Percentiles rank a stretch among this genome's conserved stretches.
Conservation (phyloP, 2,329 filamentous ascomycete genomes). For the Diplodia intermedia region DNA sequence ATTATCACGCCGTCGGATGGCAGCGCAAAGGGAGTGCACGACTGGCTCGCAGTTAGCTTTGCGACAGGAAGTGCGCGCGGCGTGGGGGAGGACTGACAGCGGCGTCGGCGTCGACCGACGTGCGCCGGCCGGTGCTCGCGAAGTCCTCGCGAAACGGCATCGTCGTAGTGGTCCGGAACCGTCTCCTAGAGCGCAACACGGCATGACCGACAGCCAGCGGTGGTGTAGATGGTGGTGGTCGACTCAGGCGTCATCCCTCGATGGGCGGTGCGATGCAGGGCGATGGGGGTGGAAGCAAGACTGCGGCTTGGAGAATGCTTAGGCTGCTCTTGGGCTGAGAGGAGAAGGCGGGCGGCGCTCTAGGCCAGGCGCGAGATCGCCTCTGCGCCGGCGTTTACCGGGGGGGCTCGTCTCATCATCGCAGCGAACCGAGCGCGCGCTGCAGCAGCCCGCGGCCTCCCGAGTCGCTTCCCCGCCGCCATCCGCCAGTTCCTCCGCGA, state of each 20-base stretch:
- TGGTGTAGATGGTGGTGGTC: conserved; percentile 7
- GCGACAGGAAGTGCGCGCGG: background rate
- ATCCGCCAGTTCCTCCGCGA: conserved; percentile 14
- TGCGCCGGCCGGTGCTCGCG: conserved; percentile 25
- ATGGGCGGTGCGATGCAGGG: conserved; percentile 16
- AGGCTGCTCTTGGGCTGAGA: conserved; percentile 29
- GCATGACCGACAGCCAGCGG: conserved; percentile 26
- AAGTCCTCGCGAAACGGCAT: conserved; percentile 33
- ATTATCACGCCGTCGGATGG: conserved; percentile 65
- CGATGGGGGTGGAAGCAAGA: conserved; percentile 25
- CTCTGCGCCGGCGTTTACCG: conserved; percentile 3
- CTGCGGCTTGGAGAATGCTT: conserved; percentile 32
- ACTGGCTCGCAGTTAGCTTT: conserved; percentile 42
- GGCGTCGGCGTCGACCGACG: conserved; percentile 25
- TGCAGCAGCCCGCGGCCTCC: conserved; percentile 8
- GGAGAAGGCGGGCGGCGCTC: conserved; percentile 26
- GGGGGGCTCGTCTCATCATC: conserved; percentile 20
- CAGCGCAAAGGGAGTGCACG: conserved; percentile 69
- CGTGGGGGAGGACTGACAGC: conserved; percentile 23
- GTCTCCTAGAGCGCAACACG: conserved; percentile 26
- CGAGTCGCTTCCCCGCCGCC: conserved; percentile 23
- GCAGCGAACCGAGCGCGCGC: background rate
- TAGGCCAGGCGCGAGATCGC: conserved; percentile 16
- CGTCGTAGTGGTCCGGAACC: conserved; percentile 24
- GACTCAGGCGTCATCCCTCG: conserved; percentile 25